A percentile compares a stretch with the other conserved stretches of the same genome.
These are phyloP conservation scores for Nicotiana tabacum DNA, from an alignment of 257 asterid genomes.

Conservation along the genomic window DNA sequence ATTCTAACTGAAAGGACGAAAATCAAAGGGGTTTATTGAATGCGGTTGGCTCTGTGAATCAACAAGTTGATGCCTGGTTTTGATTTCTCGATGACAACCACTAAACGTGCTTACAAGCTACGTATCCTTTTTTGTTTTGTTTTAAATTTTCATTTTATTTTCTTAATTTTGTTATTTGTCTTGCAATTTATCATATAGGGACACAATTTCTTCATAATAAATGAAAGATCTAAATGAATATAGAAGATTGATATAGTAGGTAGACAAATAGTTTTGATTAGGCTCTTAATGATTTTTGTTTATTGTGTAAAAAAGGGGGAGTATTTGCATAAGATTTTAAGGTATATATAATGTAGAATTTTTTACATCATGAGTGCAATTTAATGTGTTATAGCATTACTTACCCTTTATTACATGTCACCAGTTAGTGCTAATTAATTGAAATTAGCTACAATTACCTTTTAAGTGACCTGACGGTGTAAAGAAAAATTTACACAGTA, in stretches of 20 bases:
- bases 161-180: not conserved
- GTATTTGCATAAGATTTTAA: too few species aligned
- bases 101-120: conserved; percentile 98
- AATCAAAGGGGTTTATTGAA: not conserved
- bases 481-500: too few species aligned
- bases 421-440: too few species aligned
- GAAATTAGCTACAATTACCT: too few species aligned
- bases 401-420: too few species aligned
- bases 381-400: too few species aligned
- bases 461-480: too few species aligned
- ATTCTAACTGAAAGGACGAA: not conserved
- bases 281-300: not conserved
- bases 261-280: not conserved
- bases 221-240: not conserved
- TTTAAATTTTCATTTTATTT: not conserved
- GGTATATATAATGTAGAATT: too few species aligned
- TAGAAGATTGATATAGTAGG: not conserved
- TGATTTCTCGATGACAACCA: conserved; percentile 43
- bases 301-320: too few species aligned
- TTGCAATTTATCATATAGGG: not conserved
- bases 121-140: conserved; percentile 65
- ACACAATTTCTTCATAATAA: not conserved
- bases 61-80: not conserved
- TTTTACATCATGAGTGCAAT: too few species aligned
- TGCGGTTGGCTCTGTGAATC: not conserved